These are phyloP conservation scores for Haplosporangium gracile DNA, from an alignment of 192 early-diverging fungal species.

Conservation along the genomic window DNA sequence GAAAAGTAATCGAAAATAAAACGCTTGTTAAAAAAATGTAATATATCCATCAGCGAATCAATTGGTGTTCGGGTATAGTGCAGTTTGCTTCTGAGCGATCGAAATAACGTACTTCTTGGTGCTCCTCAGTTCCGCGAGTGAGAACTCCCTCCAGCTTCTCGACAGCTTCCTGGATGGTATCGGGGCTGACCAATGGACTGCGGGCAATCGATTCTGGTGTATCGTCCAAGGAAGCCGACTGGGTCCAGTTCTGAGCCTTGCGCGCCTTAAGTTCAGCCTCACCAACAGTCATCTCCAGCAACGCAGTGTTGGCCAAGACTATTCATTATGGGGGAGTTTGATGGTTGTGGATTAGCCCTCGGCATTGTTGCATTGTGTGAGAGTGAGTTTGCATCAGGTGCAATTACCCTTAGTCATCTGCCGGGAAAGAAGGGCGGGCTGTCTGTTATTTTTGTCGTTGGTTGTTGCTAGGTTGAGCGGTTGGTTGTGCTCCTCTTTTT, in stretches of 20 bases:
- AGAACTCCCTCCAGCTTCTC: conserved; percentile 28
- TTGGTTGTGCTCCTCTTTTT: not conserved
- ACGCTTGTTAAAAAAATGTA: not conserved
- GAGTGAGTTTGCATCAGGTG: not conserved
- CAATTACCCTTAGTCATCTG: conserved; percentile 6
- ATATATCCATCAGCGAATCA: not conserved
- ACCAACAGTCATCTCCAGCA: conserved; percentile 29
- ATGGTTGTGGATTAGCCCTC: not conserved
- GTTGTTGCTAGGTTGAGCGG: no score
- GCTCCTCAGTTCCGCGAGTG: conserved; percentile 20
- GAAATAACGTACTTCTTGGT: conserved; percentile 17
- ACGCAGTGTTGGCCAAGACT: conserved; percentile 28
- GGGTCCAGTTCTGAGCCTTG: conserved; percentile 9
- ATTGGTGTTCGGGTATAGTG: not conserved
- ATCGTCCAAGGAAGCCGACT: conserved; percentile 20
- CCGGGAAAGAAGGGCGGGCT: not conserved
- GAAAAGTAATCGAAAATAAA: not conserved
- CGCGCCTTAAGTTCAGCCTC: conserved; percentile 11
- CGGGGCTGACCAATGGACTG: conserved; percentile 19
- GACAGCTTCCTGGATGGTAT: conserved; percentile 15
- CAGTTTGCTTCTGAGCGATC: not conserved
- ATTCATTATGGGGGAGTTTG: not conserved
- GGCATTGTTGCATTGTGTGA: not conserved
- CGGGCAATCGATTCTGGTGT: conserved; percentile 19
- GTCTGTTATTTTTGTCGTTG: not conserved